Base-by-base conservation (phyloP, 2,329 filamentous ascomycete genomes). In the Cladophialophora psammophila region DNA sequence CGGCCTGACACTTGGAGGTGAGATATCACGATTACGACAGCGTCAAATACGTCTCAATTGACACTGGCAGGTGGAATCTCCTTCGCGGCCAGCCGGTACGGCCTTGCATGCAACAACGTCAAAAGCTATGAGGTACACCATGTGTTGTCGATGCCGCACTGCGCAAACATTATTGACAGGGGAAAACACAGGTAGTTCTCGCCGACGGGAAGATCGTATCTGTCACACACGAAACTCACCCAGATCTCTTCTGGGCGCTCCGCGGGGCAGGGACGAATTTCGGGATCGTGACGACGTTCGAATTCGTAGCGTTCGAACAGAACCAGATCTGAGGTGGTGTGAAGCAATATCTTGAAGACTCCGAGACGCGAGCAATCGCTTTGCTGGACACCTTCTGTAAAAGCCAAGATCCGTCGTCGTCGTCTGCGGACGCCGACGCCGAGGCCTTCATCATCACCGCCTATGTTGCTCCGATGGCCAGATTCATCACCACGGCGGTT, bases 381-480 rank as follows among this genome's bases (percentile, higher is more conserved):
- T 9, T 50, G 45, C 45, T 50, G 5, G 45, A 50, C 18, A 9
- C 20, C 18, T 50, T 50, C 45, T 50, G 45, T n/a, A 50, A 12
- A 13, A 12, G 7, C 45, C 45, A 50, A 8, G 18, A 26, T 26
- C 45, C 18, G 7, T 12, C 18, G 1, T 50, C 45, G 18, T 50
- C 45, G 6, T 26, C 18, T 5, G 45, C 45, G 1, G 45, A 50
- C 26, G n/a, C 26, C 45, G 26, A 26, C 45, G 45, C 45, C 45
- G 45, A 50, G n/a, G 45, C 45, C 5, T 50, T 50, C 45, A 50
- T 50, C 45, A 50, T 50, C 45, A 26, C 18, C 7, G 45, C 45
- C 18, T 50, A 31, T n/a, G 45, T 50, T 8, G 45, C 45, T 1
- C 45, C 45, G 6, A 50, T 50, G 45, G 45, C 18, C 45, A 50